Conservation (phyloP, 2,329 filamentous ascomycete species). For the Aspergillus aculeatinus region DNA sequence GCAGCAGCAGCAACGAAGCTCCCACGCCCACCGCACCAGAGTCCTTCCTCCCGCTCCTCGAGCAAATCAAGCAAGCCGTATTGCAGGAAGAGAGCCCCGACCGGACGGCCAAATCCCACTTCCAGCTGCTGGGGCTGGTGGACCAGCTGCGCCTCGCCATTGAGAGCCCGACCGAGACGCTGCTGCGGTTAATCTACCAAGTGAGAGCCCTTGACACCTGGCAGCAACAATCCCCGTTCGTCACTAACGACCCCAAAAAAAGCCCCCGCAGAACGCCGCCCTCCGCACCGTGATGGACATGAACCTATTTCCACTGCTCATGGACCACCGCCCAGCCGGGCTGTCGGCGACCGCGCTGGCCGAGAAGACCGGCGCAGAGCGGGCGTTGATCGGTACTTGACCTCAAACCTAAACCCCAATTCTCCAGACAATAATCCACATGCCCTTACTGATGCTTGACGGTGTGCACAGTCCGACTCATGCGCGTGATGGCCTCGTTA, state of each 20-base stretch:
- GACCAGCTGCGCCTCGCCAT: slow-evolving; percentile 29
- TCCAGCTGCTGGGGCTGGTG: slow-evolving; percentile 29
- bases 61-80: slow-evolving; percentile 15
- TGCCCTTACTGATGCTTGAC: no score
- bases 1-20: not conserved
- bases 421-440: no score
- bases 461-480: slow-evolving; percentile 25
- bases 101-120: slow-evolving; percentile 24
- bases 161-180: slow-evolving; percentile 34
- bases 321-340: slow-evolving; percentile 17
- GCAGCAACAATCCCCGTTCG: not conserved
- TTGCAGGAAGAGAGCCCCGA: slow-evolving; percentile 18
- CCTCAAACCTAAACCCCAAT: no score
- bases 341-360: slow-evolving; percentile 31
- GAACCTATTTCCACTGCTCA: slow-evolving; percentile 29
- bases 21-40: not conserved
- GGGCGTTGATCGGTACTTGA: slow-evolving; percentile 29
- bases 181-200: slow-evolving; percentile 35
- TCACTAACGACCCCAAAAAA: not conserved
- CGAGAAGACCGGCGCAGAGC: slow-evolving; percentile 28
- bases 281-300: slow-evolving; percentile 33
- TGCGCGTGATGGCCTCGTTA: slow-evolving; percentile 32
- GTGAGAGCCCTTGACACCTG: slow-evolving; percentile 14
- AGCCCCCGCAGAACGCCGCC: slow-evolving; percentile 37
- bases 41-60: slow-evolving; percentile 12